Evolutionary conservation across 2,329 filamentous ascomycete species (phyloP), one percentile per base, ranked within the genome.

Genomic region (Phaeomoniella chlamydospora): DNA sequence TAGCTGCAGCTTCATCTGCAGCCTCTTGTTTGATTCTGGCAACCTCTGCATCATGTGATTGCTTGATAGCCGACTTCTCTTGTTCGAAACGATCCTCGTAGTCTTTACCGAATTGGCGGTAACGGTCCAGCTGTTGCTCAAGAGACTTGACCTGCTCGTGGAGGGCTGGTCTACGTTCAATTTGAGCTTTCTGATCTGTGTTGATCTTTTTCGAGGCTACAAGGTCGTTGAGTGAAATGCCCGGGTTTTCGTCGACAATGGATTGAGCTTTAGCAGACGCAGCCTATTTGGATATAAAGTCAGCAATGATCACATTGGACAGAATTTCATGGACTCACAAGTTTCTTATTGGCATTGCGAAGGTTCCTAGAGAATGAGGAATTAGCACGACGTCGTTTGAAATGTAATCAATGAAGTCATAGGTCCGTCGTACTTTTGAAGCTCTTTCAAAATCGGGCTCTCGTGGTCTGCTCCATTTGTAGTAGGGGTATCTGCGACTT

Each of bases 291-390:
- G 33, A 15, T 18, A 40, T 29, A 17, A 37, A 40, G 45, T 51
- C 19, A 55, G 48, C 13, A 9, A 32, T 14, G 22, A 12, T 14
- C 15, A 19, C 4, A 36, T 13, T 11, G 31, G 5, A 17, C 17
- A 18, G n/a, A 35, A 15, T 18, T 22, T 15, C 18, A 34, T 29
- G 30, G 22, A 66, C 81, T 64, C 62, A 93, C 84, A 51, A 96
- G 77, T 65, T 94, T 94, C 73, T 94, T 96, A 67, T 77, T 81
- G 52, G 90, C 65, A 59, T 90, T 93, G 53, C 88, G 86, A 49
- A 94, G 82, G 59, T 75, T 85, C 70, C 22, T 26, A 26, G n/a
- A 26, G n/a, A n/a, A n/a, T n/a, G n/a, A n/a, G n/a, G n/a, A n/a
- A n/a, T n/a, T n/a, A n/a, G n/a, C n/a, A n/a, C n/a, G n/a, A n/a